Percentiles rank a stretch among this genome's conserved stretches.
These are phyloP conservation scores for Rhodamnia argentea DNA, from an alignment of 345 rosid genomes.

Conservation along the genomic window DNA sequence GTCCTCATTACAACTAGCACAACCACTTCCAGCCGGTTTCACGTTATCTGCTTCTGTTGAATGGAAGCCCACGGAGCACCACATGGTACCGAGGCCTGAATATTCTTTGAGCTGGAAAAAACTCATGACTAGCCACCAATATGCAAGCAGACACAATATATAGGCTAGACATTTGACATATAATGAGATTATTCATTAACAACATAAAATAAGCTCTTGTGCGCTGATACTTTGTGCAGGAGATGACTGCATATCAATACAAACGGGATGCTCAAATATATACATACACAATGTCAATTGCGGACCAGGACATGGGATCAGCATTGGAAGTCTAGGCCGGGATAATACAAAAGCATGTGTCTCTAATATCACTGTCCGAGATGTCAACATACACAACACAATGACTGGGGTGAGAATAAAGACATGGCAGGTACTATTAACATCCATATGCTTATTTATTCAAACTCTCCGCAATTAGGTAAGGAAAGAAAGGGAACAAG, in stretches of 20 bases:
- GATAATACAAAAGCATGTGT: conserved; percentile 86
- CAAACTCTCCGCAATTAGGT: not conserved
- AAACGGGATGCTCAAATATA: conserved; percentile 86
- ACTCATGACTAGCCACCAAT: not conserved
- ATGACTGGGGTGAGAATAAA: conserved; percentile 91
- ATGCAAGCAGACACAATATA: not conserved
- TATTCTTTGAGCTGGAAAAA: not conserved
- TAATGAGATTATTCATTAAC: not conserved
- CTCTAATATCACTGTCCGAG: conserved; percentile 77
- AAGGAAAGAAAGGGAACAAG: not conserved
- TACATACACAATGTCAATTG: conserved; percentile 75
- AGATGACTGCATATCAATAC: conserved; percentile 88
- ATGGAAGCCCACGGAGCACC: not conserved
- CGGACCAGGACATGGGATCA: conserved; percentile 97
- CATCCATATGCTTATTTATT: not conserved
- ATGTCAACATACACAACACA: conserved; percentile 69
- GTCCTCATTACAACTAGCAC: conserved; percentile 16
- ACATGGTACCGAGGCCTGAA: not conserved
- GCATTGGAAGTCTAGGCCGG: conserved; percentile 89
- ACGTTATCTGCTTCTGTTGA: conserved; percentile 4
- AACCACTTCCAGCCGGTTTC: conserved; percentile 6
- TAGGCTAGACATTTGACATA: not conserved
- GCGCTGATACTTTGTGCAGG: conserved; percentile 43
- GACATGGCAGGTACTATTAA: conserved; percentile 90
- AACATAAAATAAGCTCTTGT: conserved; percentile 3